Percentiles rank a stretch among this genome's conserved stretches.
Evolutionary conservation across 179 eudicot species (phyloP).

Genomic region (Nepenthes alata): DNA sequence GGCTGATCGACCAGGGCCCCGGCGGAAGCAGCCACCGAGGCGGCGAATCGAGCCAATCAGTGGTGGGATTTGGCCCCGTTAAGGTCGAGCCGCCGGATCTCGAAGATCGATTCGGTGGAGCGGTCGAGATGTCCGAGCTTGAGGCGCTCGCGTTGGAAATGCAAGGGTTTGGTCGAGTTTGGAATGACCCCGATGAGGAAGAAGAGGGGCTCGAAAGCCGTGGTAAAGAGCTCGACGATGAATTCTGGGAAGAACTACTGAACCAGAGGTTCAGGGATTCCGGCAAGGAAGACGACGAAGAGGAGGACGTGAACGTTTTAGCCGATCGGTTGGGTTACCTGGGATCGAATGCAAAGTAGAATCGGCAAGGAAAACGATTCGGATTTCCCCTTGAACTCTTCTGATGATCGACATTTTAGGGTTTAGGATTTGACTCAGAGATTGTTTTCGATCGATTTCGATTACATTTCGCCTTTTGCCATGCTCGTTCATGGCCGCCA

Average conservation of each 20-base stretch:
- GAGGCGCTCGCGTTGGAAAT: conserved; percentile 86
- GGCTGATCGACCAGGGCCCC: conserved; percentile 44
- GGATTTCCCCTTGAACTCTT: too few relatives aligned
- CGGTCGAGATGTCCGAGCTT: conserved; percentile 45
- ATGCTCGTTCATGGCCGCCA: too few relatives aligned
- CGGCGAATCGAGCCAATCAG: conserved; percentile 27
- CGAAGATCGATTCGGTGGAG: conserved; percentile 22
- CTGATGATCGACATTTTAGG: too few relatives aligned
- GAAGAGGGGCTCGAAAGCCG: conserved; percentile 17
- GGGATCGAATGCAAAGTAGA: too few relatives aligned
- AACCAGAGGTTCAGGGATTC: conserved; percentile 34
- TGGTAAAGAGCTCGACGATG: conserved; percentile 58
- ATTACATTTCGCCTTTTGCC: too few relatives aligned
- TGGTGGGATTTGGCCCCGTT: conserved; percentile 15
- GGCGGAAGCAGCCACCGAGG: conserved; percentile 6
- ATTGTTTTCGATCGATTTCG: too few relatives aligned
- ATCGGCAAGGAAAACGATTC: too few relatives aligned
- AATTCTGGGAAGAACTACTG: conserved; percentile 80
- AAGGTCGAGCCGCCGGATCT: conserved; percentile 54
- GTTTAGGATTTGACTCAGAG: too few relatives aligned
- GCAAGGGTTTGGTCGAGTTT: conserved; percentile 55
- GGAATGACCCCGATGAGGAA: conserved; percentile 15
- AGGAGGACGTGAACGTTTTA: conserved; percentile 37
- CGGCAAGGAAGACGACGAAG: conserved; percentile 19
- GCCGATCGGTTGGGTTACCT: too few relatives aligned